Percentiles rank a stretch among this genome's conserved stretches.
Conservation (phyloP, 2,329 filamentous ascomycete species). For the Fusarium devonianum region DNA sequence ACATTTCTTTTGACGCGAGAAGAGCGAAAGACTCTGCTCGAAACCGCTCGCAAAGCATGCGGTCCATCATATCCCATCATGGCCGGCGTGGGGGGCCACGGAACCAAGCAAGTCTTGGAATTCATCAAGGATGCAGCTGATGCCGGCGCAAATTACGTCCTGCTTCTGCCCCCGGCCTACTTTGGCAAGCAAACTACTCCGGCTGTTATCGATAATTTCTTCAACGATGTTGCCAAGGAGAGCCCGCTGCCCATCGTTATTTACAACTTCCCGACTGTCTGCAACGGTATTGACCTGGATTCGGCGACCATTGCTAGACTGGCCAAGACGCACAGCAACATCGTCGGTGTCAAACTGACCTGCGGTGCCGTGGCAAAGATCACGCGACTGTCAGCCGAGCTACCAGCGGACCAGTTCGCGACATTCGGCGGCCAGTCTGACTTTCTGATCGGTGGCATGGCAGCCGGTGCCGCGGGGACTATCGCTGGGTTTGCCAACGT, state of each 20-base stretch:
- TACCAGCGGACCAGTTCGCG: conserved; percentile 65
- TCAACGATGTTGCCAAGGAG: conserved; percentile 59
- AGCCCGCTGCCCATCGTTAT: conserved; percentile 65
- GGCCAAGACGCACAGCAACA: conserved; percentile 54
- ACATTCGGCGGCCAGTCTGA: conserved; percentile 77
- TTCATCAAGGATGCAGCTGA: conserved; percentile 65
- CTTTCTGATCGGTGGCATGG: conserved; percentile 69
- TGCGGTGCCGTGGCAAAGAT: conserved; percentile 78
- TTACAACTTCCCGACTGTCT: conserved; percentile 74
- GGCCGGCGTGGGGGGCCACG: conserved; percentile 71
- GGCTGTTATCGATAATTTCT: conserved; percentile 67
- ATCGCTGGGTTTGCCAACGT: conserved; percentile 71
- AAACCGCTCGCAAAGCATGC: conserved; percentile 72
- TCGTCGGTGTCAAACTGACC: conserved; percentile 74
- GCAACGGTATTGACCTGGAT: conserved; percentile 72
- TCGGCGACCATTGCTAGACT: conserved; percentile 61
- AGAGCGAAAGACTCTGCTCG: conserved; percentile 64
- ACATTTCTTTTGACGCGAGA: conserved; percentile 64
- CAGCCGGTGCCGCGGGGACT: conserved; percentile 64
- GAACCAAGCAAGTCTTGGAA: conserved; percentile 68
- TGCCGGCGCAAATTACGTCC: conserved; percentile 67
- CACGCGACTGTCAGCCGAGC: conserved; percentile 61
- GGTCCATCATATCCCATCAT: conserved; percentile 89
- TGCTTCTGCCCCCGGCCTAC: conserved; percentile 70
- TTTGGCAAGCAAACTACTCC: conserved; percentile 69